Conservation (phyloP, 2,329 filamentous ascomycete species). For the Hypoxylon sp. region DNA sequence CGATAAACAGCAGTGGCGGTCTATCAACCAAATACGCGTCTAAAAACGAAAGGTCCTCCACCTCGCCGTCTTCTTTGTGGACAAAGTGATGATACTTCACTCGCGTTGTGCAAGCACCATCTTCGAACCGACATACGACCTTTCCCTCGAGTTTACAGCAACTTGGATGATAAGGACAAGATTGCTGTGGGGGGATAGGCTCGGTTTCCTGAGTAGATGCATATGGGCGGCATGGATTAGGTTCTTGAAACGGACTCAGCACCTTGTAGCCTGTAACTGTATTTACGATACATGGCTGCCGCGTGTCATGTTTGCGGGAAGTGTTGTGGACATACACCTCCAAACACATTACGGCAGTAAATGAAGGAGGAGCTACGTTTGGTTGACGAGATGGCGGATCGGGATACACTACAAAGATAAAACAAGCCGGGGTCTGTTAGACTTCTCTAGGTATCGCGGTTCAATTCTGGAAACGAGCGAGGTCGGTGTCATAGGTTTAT, state of each 20-base stretch:
- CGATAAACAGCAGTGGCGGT: slow-evolving; percentile 13
- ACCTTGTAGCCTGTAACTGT: slow-evolving; percentile 41
- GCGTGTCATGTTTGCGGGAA: slow-evolving; percentile 37
- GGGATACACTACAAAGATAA: background rate
- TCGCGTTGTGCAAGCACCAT: background rate
- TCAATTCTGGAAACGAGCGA: background rate
- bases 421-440: background rate
- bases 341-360: slow-evolving; percentile 36
- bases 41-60: slow-evolving; percentile 23
- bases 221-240: slow-evolving; percentile 12
- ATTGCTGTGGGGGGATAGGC: slow-evolving; percentile 2
- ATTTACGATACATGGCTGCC: slow-evolving; percentile 38
- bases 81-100: slow-evolving; percentile 42
- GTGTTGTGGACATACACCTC: slow-evolving; percentile 41
- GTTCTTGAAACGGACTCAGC: slow-evolving; percentile 42
- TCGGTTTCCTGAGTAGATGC: slow-evolving; percentile 21
- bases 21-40: slow-evolving; percentile 6
- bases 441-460: background rate
- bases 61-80: slow-evolving; percentile 13
- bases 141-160: slow-evolving; percentile 37
- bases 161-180: slow-evolving; percentile 36
- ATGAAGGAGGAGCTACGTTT: background rate
- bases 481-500: background rate
- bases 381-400: background rate
- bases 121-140: slow-evolving; percentile 9